These are phyloP conservation scores for Xanthoconium separans DNA, from an alignment of 1,284 basidiomycete genomes.

Conservation along the genomic window DNA sequence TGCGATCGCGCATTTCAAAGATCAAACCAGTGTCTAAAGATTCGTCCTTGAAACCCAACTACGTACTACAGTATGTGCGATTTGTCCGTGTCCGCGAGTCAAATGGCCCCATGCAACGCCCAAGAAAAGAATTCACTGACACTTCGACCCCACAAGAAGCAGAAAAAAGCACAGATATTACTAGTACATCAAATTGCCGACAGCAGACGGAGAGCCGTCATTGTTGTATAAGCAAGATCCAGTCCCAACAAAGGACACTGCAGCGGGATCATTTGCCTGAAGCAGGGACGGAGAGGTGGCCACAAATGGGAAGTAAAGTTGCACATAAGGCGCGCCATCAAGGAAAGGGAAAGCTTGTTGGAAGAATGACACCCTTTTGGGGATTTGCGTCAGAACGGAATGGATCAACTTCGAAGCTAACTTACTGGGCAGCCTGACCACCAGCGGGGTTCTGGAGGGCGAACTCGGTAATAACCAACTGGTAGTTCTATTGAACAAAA, in stretches of 20 bases:
- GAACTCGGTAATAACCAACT: conserved; percentile 32
- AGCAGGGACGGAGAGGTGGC: conserved; percentile 31
- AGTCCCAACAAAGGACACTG: conserved; percentile 17
- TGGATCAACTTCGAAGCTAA: not conserved
- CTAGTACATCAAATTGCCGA: conserved; percentile 26
- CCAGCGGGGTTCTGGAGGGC: conserved; percentile 34
- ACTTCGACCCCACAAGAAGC: not conserved
- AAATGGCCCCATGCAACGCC: no score
- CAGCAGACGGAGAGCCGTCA: conserved; percentile 21
- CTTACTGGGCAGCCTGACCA: conserved; percentile 35
- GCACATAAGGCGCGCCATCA: conserved; percentile 28
- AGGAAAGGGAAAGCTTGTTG: conserved; percentile 33
- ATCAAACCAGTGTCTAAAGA: no score
- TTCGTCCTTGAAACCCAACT: no score
- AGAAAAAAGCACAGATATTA: not conserved
- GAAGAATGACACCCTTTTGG: conserved; percentile 33
- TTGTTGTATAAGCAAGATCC: conserved; percentile 32
- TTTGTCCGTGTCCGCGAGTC: no score
- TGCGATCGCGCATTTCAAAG: no score
- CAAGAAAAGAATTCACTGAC: no score
- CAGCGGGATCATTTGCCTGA: conserved; percentile 12
- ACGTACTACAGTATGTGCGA: no score
- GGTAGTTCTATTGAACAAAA: conserved; percentile 6
- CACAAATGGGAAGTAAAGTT: conserved; percentile 38
- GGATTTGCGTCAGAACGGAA: conserved; percentile 4